phyloP scores from a whole-genome alignment of 148 eudicot genomes.

The Nepenthes gracilis region DNA sequence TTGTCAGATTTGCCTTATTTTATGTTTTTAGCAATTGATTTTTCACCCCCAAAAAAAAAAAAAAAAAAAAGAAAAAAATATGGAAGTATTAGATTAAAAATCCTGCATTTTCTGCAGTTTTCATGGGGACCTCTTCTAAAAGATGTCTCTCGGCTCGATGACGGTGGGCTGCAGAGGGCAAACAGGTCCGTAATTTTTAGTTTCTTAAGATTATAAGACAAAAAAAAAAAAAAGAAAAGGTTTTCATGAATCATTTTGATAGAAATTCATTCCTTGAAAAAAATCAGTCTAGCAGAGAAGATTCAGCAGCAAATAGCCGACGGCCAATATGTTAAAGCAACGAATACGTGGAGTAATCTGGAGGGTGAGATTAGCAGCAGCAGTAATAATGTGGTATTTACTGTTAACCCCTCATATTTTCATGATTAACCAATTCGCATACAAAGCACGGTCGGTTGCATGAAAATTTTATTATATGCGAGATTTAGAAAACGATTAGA shows the following conservation, averaged over 20 bases:
- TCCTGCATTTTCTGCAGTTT: conserved; percentile 24
- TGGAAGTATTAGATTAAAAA: neutral
- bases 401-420: neutral
- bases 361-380: conserved; percentile 28
- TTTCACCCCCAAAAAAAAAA: too few species aligned
- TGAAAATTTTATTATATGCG: too few species aligned
- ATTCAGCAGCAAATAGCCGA: conserved; percentile 50
- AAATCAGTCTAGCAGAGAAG: conserved; percentile 34
- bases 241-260: neutral
- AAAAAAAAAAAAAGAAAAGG: neutral
- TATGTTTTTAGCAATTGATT: neutral
- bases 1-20: neutral
- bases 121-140: conserved; percentile 89
- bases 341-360: conserved; percentile 43
- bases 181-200: conserved; percentile 31
- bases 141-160: conserved; percentile 75
- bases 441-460: too few species aligned
- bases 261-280: neutral
- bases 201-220: neutral
- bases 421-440: too few species aligned
- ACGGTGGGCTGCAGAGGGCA: conserved; percentile 39
- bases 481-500: too few species aligned
- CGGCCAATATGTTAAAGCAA: conserved; percentile 44
- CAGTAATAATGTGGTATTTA: conserved; percentile 49
- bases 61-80: too few species aligned